Base-by-base conservation (phyloP, 768 basidiomycete genomes). In the Sarcomyxa edulis region DNA sequence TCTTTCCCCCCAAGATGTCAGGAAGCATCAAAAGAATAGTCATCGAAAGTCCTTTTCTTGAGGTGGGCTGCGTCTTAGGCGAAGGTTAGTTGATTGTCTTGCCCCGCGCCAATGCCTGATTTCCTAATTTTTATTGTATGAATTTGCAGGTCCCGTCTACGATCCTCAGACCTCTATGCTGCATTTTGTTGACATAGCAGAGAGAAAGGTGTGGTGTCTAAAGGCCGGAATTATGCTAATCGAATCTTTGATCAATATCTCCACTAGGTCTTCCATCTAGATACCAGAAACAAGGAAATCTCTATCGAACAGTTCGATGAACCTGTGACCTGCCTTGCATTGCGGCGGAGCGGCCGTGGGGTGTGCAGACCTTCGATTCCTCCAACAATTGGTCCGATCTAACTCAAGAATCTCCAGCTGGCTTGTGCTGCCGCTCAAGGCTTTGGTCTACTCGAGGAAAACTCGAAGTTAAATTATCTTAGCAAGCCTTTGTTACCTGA, bases 121-220 rank as follows among this genome's bases (percentile, higher is more conserved):
- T 38, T 25, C 25, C 25, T 20, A 24, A 30, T 34, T 40, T 41
- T 18, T 54, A 50, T 54, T 51, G 19, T 44, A 23, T 36, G 33
- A 39, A 42, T 52, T 42, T 49, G 46, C 32, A 84, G 79, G 76
- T 21, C 82, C 83, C 5, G 42, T 84, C 10, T 84, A 79, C 51
- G 81, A 84, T 45, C 56, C 71, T 9, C 49, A 46, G 31, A 74
- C 73, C 1, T 65, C 64, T 7, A 67, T 61, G 18, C 52, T 84
- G 25, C 81, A 84, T 56, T 84, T 86, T 54, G 77, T 84, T 32
- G 82, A 85, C 50, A 84, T 84, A 34, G 54, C 61, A 23, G 68
- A 72, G 45, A 62, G 66, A 42, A 76, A 74, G 64, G 78, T 74
- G 45, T 34, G 33, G 26, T 38, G 28, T 39, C 30, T 15, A 27